These are phyloP conservation scores for Hippophae rhamnoides DNA, from an alignment of 306 rosid genomes.

Conservation along the genomic window DNA sequence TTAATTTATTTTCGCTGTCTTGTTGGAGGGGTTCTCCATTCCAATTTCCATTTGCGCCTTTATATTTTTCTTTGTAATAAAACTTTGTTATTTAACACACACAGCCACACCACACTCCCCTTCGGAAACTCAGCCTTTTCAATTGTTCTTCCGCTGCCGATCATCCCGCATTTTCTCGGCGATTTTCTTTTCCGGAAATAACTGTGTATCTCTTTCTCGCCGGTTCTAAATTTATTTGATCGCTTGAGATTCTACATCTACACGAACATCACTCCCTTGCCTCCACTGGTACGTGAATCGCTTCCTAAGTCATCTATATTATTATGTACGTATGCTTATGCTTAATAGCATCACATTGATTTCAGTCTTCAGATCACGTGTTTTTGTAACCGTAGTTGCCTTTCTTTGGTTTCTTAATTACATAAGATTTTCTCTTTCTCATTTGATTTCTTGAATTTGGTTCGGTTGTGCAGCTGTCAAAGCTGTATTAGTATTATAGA, in stretches of 20 bases:
- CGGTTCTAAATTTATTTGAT: constrained; percentile 26
- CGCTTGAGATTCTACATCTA: constrained; percentile 18
- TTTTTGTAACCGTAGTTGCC: too few species aligned
- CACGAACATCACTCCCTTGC: constrained; percentile 16
- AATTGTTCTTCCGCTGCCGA: constrained; percentile 23
- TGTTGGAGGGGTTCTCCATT: neutral
- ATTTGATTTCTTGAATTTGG: too few species aligned
- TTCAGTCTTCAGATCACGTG: too few species aligned
- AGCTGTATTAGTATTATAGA: too few species aligned
- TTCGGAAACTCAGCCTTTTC: constrained; percentile 8
- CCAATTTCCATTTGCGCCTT: constrained; percentile 7
- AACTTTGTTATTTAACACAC: neutral
- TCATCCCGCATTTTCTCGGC: constrained; percentile 43
- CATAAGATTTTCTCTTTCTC: too few species aligned
- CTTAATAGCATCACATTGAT: constrained; percentile 10
- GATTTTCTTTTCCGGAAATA: constrained; percentile 46
- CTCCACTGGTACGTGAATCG: constrained; percentile 37
- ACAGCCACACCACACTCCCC: constrained; percentile 1
- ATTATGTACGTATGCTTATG: neutral
- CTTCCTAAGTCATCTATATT: constrained; percentile 1
- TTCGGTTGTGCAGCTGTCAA: too few species aligned
- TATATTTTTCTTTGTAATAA: constrained; percentile 16
- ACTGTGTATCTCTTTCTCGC: constrained; percentile 6
- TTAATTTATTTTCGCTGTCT: too few species aligned
- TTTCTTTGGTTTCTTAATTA: neutral